A percentile compares a stretch with the other conserved stretches of the same genome.
These are phyloP conservation scores for Ganoderma leucocontextum DNA, from an alignment of 1,284 basidiomycete species.

Conservation along the genomic window DNA sequence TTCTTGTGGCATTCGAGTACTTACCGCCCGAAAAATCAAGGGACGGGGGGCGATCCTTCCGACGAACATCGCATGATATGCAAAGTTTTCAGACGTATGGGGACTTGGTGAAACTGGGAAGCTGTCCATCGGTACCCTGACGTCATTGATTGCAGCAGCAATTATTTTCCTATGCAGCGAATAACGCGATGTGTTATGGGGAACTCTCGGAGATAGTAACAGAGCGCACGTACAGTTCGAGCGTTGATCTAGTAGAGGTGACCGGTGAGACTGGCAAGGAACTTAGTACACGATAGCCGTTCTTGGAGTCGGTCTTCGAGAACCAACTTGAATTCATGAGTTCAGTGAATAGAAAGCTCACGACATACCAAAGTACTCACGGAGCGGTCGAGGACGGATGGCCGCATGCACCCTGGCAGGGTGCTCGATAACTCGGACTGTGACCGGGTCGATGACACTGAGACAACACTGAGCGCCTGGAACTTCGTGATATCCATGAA, in stretches of 20 bases:
- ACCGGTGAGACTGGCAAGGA: too few relatives aligned
- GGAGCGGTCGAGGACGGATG: conserved; percentile 52
- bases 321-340: too few relatives aligned
- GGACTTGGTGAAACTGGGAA: not conserved
- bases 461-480: too few relatives aligned
- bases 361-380: conserved; percentile 31
- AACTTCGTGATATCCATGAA: too few relatives aligned
- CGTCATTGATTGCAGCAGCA: not conserved
- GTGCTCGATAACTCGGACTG: conserved; percentile 37
- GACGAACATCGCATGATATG: not conserved
- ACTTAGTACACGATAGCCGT: too few relatives aligned
- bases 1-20: not conserved
- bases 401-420: conserved; percentile 45
- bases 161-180: not conserved
- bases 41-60: not conserved
- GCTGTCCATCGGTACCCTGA: not conserved
- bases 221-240: not conserved
- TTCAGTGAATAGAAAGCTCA: too few relatives aligned
- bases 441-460: too few relatives aligned
- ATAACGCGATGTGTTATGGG: not conserved
- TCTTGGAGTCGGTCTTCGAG: too few relatives aligned
- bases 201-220: not conserved
- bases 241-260: not conserved
- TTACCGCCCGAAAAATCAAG: not conserved
- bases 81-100: not conserved